Evolutionary conservation across 177 flowering plant genomes (phyloP).

Genomic region (Vitis hybrid): DNA sequence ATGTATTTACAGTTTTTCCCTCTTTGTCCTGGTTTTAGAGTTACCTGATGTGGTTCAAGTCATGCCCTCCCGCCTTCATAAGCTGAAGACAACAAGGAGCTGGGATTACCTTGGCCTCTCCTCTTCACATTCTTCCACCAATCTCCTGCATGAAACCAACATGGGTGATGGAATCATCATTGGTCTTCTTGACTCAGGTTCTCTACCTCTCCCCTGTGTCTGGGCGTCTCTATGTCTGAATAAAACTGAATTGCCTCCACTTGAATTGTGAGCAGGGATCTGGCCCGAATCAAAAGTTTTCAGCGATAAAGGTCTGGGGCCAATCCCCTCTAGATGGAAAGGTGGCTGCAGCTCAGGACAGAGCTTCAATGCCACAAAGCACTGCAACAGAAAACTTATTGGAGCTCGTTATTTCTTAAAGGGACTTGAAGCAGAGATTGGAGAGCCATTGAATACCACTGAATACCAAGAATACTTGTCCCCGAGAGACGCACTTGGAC

Average conservation of each 20-base stretch:
- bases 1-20: neutral
- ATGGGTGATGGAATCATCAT: slow-evolving; percentile 13
- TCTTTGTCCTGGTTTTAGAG: slow-evolving; percentile 5
- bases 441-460: neutral
- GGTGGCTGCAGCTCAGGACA: slow-evolving; percentile 33
- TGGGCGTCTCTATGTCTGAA: too few species aligned
- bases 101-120: slow-evolving; percentile 16
- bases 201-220: too few species aligned
- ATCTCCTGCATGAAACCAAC: slow-evolving; percentile 1
- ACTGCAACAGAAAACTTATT: too few species aligned
- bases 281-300: slow-evolving; percentile 45
- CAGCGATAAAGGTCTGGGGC: slow-evolving; percentile 34
- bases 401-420: too few species aligned
- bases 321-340: slow-evolving; percentile 42
- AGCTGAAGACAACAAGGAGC: slow-evolving; percentile 17
- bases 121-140: neutral
- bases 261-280: slow-evolving; percentile 21
- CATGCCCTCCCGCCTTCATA: slow-evolving; percentile 10
- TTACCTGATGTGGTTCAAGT: slow-evolving; percentile 15
- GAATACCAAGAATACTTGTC: too few species aligned
- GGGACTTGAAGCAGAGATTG: too few species aligned
- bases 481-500: slow-evolving; percentile 7
- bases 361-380: slow-evolving; percentile 15
- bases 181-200: slow-evolving; percentile 14
- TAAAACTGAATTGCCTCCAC: too few species aligned